These are phyloP conservation scores for Nicotiana benthamiana DNA, from an alignment of 257 asterid species.

Conservation along the genomic window DNA sequence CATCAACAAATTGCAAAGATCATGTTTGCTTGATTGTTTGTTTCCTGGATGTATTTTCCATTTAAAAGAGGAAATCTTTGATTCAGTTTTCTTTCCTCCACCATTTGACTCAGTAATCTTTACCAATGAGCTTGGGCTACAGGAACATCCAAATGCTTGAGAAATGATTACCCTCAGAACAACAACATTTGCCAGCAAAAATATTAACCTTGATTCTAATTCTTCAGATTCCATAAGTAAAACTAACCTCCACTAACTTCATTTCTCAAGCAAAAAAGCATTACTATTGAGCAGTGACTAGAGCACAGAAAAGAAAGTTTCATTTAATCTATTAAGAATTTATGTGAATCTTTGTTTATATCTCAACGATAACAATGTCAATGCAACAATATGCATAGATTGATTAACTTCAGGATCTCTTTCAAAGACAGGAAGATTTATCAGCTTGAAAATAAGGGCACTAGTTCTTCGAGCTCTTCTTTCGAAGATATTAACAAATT, in stretches of 20 bases:
- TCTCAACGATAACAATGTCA: background rate
- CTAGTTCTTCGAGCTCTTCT: background rate
- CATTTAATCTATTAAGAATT: background rate
- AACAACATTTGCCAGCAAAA: slow-evolving; percentile 87
- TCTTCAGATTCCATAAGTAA: background rate
- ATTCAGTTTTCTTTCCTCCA: slow-evolving; percentile 26
- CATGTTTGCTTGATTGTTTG: slow-evolving; percentile 34
- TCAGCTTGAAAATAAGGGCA: background rate
- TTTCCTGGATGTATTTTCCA: slow-evolving; percentile 35
- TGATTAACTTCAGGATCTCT: background rate
- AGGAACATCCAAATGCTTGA: slow-evolving; percentile 73
- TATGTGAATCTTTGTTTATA: background rate
- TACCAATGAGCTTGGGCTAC: slow-evolving; percentile 44
- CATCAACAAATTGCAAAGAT: slow-evolving; percentile 58
- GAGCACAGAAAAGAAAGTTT: background rate
- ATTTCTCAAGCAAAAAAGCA: background rate
- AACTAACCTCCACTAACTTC: background rate
- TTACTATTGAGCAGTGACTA: background rate
- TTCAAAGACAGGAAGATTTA: background rate
- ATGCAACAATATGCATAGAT: background rate
- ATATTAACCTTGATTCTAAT: slow-evolving; percentile 51
- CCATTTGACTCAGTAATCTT: slow-evolving; percentile 36
- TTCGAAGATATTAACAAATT: background rate
- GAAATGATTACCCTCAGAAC: slow-evolving; percentile 78
- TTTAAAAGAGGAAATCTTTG: slow-evolving; percentile 24